Evolutionary conservation across 805 yeast species (phyloP).

Genomic region (Ogataea ganodermae): DNA sequence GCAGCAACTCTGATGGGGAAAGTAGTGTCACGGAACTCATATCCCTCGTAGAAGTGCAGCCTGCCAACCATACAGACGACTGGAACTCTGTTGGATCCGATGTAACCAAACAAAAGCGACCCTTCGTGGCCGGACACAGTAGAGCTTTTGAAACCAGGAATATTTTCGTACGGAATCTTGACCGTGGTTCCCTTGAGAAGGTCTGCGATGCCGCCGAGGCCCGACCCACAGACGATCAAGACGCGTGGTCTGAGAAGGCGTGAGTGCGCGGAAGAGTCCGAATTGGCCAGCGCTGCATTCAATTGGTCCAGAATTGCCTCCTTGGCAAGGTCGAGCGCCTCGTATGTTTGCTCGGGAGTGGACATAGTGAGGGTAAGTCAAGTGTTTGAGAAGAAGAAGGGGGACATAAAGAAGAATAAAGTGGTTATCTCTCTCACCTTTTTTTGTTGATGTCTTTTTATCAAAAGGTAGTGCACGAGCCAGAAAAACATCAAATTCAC

Average conservation of each 20-base stretch:
- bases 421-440: neutral
- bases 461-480: constrained; percentile 10
- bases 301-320: constrained; percentile 14
- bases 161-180: constrained; percentile 60
- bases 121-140: constrained; percentile 95
- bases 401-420: neutral
- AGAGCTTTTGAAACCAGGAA: constrained; percentile 79
- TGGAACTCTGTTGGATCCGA: constrained; percentile 69
- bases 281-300: constrained; percentile 9
- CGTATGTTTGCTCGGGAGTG: neutral
- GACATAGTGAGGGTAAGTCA: neutral
- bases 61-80: constrained; percentile 95
- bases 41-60: constrained; percentile 90
- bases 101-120: constrained; percentile 71
- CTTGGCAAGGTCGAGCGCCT: constrained; percentile 20
- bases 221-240: constrained; percentile 91
- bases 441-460: neutral
- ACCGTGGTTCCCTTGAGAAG: constrained; percentile 45
- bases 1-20: constrained; percentile 82
- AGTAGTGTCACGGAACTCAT: constrained; percentile 75
- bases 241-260: constrained; percentile 50
- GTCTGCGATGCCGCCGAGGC: constrained; percentile 82
- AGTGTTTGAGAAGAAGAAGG: neutral
- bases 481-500: neutral
- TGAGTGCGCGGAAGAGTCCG: neutral